These are phyloP conservation scores for Phyllosticta paracitricarpa DNA, from an alignment of 2,329 filamentous ascomycete species.

Conservation along the genomic window DNA sequence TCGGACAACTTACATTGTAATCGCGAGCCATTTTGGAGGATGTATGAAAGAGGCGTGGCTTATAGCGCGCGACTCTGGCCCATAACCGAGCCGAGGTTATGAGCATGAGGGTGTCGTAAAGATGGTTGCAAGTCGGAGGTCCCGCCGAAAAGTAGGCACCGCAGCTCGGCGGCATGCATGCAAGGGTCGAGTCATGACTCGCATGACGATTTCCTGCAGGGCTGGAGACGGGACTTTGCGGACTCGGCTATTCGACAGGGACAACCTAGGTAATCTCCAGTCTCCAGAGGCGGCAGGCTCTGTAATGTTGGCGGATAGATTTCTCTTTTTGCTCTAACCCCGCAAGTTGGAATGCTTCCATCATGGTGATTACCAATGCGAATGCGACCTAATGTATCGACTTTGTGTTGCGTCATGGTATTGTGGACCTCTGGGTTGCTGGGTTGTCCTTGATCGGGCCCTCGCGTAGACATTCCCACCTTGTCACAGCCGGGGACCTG, in stretches of 20 bases:
- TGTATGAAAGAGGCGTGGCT: not conserved
- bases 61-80: not conserved
- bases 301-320: not conserved
- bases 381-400: not conserved
- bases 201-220: not conserved
- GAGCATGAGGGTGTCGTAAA: conserved; percentile 4
- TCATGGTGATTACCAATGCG: not conserved
- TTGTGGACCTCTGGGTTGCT: not conserved
- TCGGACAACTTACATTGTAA: conserved; percentile 11
- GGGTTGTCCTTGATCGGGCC: not conserved
- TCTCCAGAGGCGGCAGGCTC: not conserved
- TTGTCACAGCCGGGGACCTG: not conserved
- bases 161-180: not conserved
- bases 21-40: conserved; percentile 12
- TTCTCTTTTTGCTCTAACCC: not conserved
- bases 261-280: not conserved
- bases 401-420: not conserved
- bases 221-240: not conserved
- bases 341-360: not conserved
- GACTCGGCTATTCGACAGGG: not conserved
- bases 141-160: not conserved
- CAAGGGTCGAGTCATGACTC: not conserved
- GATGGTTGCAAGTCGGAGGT: not conserved
- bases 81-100: conserved; percentile 5
- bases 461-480: not conserved